A percentile compares a stretch with the other conserved stretches of the same genome.
Conservation (phyloP, 805 yeast species). For the Nakazawaea ernobii region DNA sequence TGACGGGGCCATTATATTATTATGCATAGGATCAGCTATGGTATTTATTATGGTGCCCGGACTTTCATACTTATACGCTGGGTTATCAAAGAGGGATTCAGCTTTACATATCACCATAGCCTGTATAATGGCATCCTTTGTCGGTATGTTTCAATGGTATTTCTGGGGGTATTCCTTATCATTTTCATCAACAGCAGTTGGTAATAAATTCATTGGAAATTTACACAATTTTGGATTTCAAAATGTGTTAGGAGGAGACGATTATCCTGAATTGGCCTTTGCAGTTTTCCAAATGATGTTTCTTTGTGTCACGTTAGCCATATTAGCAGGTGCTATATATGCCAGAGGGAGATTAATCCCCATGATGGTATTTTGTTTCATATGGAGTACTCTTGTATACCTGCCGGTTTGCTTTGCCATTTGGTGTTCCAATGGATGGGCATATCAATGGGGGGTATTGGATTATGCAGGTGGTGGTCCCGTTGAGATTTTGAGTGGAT, state of each 20-base stretch:
- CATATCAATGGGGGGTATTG: constrained; percentile 81
- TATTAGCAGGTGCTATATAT: constrained; percentile 87
- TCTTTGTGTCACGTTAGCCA: constrained; percentile 85
- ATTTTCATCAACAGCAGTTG: constrained; percentile 68
- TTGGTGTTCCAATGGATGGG: constrained; percentile 95
- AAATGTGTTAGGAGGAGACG: constrained; percentile 46
- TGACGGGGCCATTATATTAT: constrained; percentile 41
- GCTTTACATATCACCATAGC: constrained; percentile 84
- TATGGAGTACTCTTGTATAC: constrained; percentile 89
- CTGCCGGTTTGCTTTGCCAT: constrained; percentile 96
- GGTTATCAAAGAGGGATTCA: constrained; percentile 84
- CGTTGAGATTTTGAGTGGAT: constrained; percentile 88
- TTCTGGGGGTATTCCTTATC: constrained; percentile 98
- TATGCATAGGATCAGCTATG: constrained; percentile 58
- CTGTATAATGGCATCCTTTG: constrained; percentile 63
- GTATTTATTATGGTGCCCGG: constrained; percentile 95
- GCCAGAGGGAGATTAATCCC: constrained; percentile 91
- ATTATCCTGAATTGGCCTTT: constrained; percentile 78
- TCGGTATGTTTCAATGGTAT: constrained; percentile 88
- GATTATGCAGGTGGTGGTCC: constrained; percentile 99
- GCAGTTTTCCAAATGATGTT: constrained; percentile 90
- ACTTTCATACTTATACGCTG: constrained; percentile 86
- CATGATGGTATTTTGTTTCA: constrained; percentile 70
- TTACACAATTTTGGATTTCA: constrained; percentile 77
- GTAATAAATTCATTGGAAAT: constrained; percentile 82